These are phyloP conservation scores for Linaria vulgaris DNA, from an alignment of 257 asterid species.

Conservation along the genomic window DNA sequence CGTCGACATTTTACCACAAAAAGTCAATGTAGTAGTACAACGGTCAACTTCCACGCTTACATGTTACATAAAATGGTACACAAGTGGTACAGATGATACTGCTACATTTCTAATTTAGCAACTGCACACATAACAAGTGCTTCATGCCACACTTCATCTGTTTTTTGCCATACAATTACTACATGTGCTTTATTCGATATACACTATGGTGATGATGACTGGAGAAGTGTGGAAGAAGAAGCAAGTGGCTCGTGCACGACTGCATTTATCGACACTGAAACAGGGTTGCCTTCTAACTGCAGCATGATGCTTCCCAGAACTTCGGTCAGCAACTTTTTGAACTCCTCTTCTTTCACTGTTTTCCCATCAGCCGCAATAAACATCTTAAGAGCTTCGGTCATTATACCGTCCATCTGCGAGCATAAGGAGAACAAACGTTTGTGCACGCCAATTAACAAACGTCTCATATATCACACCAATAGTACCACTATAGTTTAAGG, in stretches of 20 bases:
- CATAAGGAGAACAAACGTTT: neutral
- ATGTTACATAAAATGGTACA: too few relatives aligned
- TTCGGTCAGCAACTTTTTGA: conserved; percentile 73
- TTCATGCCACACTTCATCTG: conserved; percentile 16
- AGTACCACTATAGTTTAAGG: too few relatives aligned
- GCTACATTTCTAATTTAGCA: neutral
- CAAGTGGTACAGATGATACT: too few relatives aligned
- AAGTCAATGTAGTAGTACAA: too few relatives aligned
- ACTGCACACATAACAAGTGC: conserved; percentile 18
- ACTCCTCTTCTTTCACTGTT: conserved; percentile 76
- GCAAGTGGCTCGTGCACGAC: conserved; percentile 79
- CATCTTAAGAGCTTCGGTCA: conserved; percentile 58
- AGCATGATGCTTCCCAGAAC: conserved; percentile 73
- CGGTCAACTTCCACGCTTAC: too few relatives aligned
- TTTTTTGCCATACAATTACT: neutral
- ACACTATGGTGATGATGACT: conserved; percentile 42
- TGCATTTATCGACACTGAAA: conserved; percentile 75
- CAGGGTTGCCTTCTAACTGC: conserved; percentile 74
- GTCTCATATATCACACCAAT: too few relatives aligned
- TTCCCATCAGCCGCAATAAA: conserved; percentile 59
- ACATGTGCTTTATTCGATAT: neutral
- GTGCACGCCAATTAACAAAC: too few relatives aligned
- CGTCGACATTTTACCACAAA: too few relatives aligned
- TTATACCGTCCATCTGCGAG: conserved; percentile 69
- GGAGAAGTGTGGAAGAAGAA: conserved; percentile 69